A percentile compares a stretch with the other conserved stretches of the same genome.
phyloP scores from a whole-genome alignment of 2,329 filamentous ascomycete species.

The Stagonosporopsis chrysanthemi region DNA sequence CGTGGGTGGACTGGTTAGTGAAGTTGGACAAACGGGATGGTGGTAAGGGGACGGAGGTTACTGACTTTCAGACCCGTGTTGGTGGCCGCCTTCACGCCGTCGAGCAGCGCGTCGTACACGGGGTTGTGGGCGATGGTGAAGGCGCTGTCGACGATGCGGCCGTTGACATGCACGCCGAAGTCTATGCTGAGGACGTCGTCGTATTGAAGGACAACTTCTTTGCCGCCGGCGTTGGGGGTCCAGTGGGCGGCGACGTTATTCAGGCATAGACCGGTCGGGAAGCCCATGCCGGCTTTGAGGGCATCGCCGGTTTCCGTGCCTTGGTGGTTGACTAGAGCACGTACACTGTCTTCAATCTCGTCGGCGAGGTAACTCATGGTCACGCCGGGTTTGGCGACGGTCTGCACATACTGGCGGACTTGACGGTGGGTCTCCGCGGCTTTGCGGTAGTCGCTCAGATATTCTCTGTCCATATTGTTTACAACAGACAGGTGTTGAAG shows the following conservation, averaged over 20 bases:
- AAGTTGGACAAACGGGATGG: not conserved
- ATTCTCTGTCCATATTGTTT: slow-evolving; percentile 77
- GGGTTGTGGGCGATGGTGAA: slow-evolving; percentile 74
- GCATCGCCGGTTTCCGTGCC: slow-evolving; percentile 79
- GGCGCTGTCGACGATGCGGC: slow-evolving; percentile 74
- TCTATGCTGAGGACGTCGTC: slow-evolving; percentile 79
- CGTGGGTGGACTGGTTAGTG: slow-evolving; percentile 10
- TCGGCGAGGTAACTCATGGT: slow-evolving; percentile 80
- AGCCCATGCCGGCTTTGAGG: slow-evolving; percentile 80
- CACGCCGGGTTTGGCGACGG: slow-evolving; percentile 79
- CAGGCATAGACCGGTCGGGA: slow-evolving; percentile 81
- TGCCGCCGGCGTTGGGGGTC: slow-evolving; percentile 85
- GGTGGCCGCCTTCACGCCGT: slow-evolving; percentile 71
- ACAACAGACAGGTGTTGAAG: slow-evolving; percentile 70
- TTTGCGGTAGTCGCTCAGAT: slow-evolving; percentile 79
- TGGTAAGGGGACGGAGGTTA: not conserved
- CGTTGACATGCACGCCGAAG: slow-evolving; percentile 75
- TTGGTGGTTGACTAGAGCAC: slow-evolving; percentile 75
- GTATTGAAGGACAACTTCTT: slow-evolving; percentile 73
- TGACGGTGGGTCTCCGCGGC: slow-evolving; percentile 88
- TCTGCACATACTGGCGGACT: slow-evolving; percentile 80
- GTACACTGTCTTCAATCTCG: slow-evolving; percentile 81
- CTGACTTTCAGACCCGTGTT: slow-evolving; percentile 75
- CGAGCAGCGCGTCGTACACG: slow-evolving; percentile 70
- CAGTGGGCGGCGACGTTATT: slow-evolving; percentile 87